Evolutionary conservation across 371 early-diverging fungal genomes (phyloP).

Genomic region (Rhizopus arrhizus): DNA sequence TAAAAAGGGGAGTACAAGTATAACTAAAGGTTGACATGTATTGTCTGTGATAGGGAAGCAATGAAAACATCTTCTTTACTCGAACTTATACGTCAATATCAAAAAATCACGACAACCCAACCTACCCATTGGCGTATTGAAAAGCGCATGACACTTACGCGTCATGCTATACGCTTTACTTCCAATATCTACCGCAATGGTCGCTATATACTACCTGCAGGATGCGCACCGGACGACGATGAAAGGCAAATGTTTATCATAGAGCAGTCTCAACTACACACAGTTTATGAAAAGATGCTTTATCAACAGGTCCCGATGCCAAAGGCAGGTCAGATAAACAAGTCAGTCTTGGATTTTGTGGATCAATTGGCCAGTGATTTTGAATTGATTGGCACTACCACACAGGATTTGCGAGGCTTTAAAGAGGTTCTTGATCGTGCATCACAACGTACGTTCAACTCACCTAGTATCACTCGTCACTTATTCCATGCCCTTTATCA

Average conservation of each 20-base stretch:
- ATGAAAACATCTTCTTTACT: constrained; percentile 27
- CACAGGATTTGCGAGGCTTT: constrained; percentile 32
- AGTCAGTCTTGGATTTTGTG: constrained; percentile 60
- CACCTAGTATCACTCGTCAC: constrained; percentile 70
- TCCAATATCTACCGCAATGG: constrained; percentile 37
- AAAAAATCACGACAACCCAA: constrained; percentile 45
- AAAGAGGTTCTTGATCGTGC: constrained; percentile 60
- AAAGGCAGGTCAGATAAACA: constrained; percentile 65
- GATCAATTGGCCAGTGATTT: constrained; percentile 68
- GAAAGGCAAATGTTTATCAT: constrained; percentile 30
- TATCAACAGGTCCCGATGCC: constrained; percentile 60
- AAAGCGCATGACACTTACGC: constrained; percentile 52
- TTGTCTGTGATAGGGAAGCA: constrained; percentile 10
- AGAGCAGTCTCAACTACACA: constrained; percentile 33
- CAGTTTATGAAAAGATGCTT: constrained; percentile 66
- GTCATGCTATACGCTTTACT: constrained; percentile 35
- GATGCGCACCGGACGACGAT: constrained; percentile 4
- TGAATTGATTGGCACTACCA: constrained; percentile 47
- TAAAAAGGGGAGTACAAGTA: neutral
- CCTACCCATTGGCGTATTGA: constrained; percentile 47
- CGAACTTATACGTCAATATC: constrained; percentile 60
- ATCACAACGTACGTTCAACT: constrained; percentile 70
- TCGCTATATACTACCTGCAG: constrained; percentile 26
- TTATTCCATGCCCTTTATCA: constrained; percentile 59
- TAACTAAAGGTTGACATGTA: neutral